phyloP scores from a whole-genome alignment of 73 alveolate genomes.

The Tetrahymena malaccensis region DNA sequence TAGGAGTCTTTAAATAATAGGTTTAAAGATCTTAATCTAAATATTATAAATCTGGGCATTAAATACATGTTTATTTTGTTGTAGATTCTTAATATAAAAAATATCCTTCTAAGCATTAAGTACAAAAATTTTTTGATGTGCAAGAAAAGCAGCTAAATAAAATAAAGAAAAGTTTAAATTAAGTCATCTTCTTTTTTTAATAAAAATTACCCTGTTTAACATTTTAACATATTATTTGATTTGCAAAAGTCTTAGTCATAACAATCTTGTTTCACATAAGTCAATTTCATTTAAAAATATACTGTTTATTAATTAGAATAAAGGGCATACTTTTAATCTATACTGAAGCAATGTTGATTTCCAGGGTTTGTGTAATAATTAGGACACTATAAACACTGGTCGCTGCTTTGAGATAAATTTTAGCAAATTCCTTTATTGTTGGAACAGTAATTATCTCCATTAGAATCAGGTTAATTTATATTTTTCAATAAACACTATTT shows the following conservation, averaged over 20 bases:
- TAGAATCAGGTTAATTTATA: not conserved
- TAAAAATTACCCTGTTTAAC: not conserved
- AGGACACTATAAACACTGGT: not conserved
- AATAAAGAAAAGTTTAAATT: not conserved
- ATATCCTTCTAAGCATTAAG: not conserved
- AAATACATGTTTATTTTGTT: not conserved
- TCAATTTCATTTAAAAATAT: not conserved
- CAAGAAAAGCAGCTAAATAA: not conserved
- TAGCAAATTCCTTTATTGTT: not conserved
- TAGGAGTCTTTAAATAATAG: not conserved
- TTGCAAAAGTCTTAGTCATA: not conserved
- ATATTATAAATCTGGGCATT: not conserved
- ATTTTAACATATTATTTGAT: not conserved
- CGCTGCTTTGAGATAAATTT: not conserved
- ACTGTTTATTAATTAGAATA: not conserved
- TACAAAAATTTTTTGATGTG: not conserved
- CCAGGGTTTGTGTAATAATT: not conserved
- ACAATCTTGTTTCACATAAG: not conserved
- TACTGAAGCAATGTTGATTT: not conserved
- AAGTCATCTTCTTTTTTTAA: no score
- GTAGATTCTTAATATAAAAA: not conserved
- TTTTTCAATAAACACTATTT: not conserved
- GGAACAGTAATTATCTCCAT: not conserved
- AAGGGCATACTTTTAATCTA: not conserved
- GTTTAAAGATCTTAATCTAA: not conserved